phyloP scores from a whole-genome alignment of 1,139 yeast genomes.

The Yamadazyma triangularis region DNA sequence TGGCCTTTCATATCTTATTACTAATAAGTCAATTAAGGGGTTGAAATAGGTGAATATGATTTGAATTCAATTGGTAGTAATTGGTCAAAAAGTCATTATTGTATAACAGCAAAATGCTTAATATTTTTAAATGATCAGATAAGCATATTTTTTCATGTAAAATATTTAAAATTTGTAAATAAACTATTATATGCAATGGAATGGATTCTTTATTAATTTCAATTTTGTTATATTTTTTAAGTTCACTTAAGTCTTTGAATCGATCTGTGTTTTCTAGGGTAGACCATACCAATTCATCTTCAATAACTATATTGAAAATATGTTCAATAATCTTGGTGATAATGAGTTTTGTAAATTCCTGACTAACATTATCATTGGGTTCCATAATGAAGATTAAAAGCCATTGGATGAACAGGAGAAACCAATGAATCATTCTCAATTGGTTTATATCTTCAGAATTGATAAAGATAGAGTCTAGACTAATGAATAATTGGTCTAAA shows the following conservation, averaged over 20 bases:
- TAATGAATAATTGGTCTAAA: too few relatives aligned
- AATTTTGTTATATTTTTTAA: background rate
- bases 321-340: background rate
- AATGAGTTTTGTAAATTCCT: too few relatives aligned
- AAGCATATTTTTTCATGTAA: constrained; percentile 1
- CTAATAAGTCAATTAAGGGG: constrained; percentile 47
- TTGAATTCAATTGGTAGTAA: constrained; percentile 1
- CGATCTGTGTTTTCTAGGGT: too few relatives aligned
- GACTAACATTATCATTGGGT: background rate
- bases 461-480: background rate
- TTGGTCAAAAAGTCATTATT: background rate
- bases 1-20: constrained; percentile 71
- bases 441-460: too few relatives aligned
- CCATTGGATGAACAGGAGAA: too few relatives aligned
- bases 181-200: background rate
- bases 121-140: constrained; percentile 1
- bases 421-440: background rate
- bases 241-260: background rate
- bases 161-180: background rate
- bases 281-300: too few relatives aligned
- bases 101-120: background rate
- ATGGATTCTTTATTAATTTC: background rate
- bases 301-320: background rate
- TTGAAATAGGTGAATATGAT: background rate
- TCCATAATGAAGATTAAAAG: too few relatives aligned